These are phyloP conservation scores for Pleurotus eryngii DNA, from an alignment of 768 basidiomycete genomes.

Conservation along the genomic window DNA sequence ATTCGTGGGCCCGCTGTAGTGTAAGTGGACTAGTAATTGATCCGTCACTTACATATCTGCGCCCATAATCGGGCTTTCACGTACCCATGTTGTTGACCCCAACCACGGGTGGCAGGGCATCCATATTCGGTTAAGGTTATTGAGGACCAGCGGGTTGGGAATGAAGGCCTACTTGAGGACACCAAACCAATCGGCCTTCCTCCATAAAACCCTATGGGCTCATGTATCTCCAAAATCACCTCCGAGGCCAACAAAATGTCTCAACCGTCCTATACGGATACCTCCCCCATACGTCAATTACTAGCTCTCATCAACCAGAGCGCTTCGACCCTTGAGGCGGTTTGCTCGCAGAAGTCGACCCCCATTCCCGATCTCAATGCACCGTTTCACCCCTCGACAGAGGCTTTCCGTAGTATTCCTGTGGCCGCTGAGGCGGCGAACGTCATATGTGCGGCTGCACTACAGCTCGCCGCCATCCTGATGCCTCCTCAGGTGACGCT, in stretches of 20 bases:
- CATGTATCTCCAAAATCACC: neutral
- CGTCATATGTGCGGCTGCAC: slow-evolving; percentile 26
- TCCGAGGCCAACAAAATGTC: neutral
- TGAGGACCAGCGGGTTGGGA: no score
- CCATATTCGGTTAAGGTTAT: no score
- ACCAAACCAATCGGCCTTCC: no score
- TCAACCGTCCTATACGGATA: neutral
- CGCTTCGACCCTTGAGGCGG: slow-evolving; percentile 17
- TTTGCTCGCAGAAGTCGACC: slow-evolving; percentile 11
- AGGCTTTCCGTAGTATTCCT: slow-evolving; percentile 22
- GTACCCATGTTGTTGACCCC: no score
- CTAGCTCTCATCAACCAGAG: slow-evolving; percentile 18
- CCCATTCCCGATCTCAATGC: slow-evolving; percentile 20
- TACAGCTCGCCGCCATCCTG: slow-evolving; percentile 26
- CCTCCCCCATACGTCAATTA: slow-evolving; percentile 10
- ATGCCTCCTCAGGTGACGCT: slow-evolving; percentile 23
- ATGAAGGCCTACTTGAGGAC: no score
- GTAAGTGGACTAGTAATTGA: no score
- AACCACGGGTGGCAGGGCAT: no score
- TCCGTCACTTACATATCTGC: no score
- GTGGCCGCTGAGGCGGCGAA: slow-evolving; percentile 24
- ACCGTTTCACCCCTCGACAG: slow-evolving; percentile 20
- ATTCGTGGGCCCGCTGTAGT: no score
- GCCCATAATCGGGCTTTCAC: no score
- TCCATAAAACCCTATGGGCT: neutral